These are phyloP conservation scores for Aspergillus jensenii DNA, from an alignment of 2,329 filamentous ascomycete species.

Conservation along the genomic window DNA sequence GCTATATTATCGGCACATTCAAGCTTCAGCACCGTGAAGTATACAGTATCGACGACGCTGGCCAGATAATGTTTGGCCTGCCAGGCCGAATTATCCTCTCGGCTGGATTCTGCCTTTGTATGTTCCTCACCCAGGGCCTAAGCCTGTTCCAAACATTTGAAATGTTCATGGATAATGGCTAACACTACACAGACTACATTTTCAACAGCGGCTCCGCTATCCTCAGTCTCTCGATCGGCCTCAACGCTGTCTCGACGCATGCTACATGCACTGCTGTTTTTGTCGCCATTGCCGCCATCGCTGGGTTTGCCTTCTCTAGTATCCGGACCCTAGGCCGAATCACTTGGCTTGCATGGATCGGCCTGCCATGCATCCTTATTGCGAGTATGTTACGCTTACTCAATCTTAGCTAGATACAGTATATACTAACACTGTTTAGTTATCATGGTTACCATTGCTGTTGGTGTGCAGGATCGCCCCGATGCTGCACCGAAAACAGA, in stretches of 20 bases:
- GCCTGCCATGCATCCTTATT: conserved; percentile 7
- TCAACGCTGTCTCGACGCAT: conserved; percentile 42
- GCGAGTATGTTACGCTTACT: conserved; percentile 12
- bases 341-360: conserved; percentile 37
- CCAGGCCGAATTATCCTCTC: conserved; percentile 51
- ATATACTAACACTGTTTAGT: background rate
- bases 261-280: conserved; percentile 28
- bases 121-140: too few relatives aligned
- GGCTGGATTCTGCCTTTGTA: conserved; percentile 2
- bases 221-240: conserved; percentile 39
- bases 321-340: conserved; percentile 34
- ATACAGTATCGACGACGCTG: conserved; percentile 59
- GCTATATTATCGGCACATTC: conserved; percentile 50
- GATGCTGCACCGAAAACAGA: background rate
- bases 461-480: background rate
- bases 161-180: too few relatives aligned
- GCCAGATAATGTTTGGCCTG: conserved; percentile 54
- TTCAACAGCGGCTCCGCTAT: conserved; percentile 45
- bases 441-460: background rate
- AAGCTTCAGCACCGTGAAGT: conserved; percentile 56
- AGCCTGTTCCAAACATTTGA: too few relatives aligned
- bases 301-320: conserved; percentile 25
- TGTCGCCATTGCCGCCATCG: conserved; percentile 20
- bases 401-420: too few relatives aligned
- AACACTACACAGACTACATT: conserved; percentile 20